These are phyloP conservation scores for Thalassiosira sp. DNA, from an alignment of 352 stramenopile species.

Conservation along the genomic window DNA sequence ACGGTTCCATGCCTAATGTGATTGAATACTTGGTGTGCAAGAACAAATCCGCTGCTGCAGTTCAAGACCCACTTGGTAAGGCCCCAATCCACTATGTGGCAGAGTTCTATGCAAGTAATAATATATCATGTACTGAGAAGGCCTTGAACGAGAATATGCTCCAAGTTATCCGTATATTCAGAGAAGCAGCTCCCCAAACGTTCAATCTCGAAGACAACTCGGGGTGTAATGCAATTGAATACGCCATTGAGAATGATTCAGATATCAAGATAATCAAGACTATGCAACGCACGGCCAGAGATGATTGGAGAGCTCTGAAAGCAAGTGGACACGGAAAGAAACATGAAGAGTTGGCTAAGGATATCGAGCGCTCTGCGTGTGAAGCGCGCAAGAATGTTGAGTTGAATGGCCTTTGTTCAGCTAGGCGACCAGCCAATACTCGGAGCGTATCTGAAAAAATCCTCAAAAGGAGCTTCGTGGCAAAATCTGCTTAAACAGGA, in stretches of 20 bases:
- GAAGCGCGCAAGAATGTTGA: conserved; percentile 14
- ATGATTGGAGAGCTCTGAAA: conserved; percentile 49
- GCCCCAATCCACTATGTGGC: conserved; percentile 48
- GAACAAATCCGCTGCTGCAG: conserved; percentile 22
- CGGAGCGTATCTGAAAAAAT: not conserved
- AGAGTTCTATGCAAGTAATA: conserved; percentile 28
- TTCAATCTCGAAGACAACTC: conserved; percentile 53
- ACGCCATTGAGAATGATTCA: conserved; percentile 46
- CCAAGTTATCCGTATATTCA: conserved; percentile 39
- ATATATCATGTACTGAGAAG: not conserved
- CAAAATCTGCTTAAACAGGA: conserved; percentile 26
- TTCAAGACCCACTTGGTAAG: conserved; percentile 30
- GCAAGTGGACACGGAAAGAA: conserved; percentile 12
- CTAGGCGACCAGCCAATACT: not conserved
- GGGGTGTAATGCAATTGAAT: conserved; percentile 50
- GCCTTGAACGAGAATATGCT: conserved; percentile 36
- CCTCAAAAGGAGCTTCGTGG: conserved; percentile 17
- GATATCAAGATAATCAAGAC: conserved; percentile 47
- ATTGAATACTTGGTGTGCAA: conserved; percentile 35
- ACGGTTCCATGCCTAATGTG: conserved; percentile 26
- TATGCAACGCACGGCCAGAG: conserved; percentile 45
- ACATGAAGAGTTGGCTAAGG: conserved; percentile 24
- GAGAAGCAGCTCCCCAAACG: conserved; percentile 17
- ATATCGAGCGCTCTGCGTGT: conserved; percentile 13
- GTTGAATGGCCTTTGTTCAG: not conserved